A percentile compares a stretch with the other conserved stretches of the same genome.
phyloP scores from a whole-genome alignment of 495 filamentous ascomycete species.

The Podospora tetraspora region DNA sequence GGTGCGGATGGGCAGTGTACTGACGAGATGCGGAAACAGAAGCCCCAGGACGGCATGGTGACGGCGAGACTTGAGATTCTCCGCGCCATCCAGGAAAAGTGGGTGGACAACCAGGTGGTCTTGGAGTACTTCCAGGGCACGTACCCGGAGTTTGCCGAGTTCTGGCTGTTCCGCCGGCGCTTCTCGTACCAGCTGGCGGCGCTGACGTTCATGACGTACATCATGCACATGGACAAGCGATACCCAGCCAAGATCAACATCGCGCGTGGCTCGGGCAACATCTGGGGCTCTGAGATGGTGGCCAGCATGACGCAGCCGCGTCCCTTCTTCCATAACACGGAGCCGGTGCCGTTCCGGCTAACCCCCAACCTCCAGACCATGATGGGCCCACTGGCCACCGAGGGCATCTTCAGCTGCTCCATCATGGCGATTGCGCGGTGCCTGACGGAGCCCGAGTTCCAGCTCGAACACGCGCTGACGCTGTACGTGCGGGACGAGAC shows the following conservation, averaged over 20 bases:
- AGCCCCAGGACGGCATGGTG: slow-evolving; percentile 59
- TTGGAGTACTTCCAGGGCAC: slow-evolving; percentile 86
- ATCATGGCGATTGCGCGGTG: slow-evolving; percentile 95
- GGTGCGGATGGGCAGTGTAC: not conserved
- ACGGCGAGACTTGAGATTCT: slow-evolving; percentile 76
- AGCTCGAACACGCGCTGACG: slow-evolving; percentile 85
- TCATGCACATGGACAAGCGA: slow-evolving; percentile 89
- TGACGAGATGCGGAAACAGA: slow-evolving; percentile 41
- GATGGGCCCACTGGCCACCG: slow-evolving; percentile 90
- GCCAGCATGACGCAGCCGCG: slow-evolving; percentile 72
- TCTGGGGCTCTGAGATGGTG: slow-evolving; percentile 94
- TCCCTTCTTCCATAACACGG: slow-evolving; percentile 87
- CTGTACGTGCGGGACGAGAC: slow-evolving; percentile 97
- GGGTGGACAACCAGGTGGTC: slow-evolving; percentile 72
- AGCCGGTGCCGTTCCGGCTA: slow-evolving; percentile 92
- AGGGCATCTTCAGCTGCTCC: slow-evolving; percentile 87
- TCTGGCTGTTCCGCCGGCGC: slow-evolving; percentile 95
- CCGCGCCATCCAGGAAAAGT: slow-evolving; percentile 84
- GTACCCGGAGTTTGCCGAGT: slow-evolving; percentile 85
- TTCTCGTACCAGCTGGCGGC: slow-evolving; percentile 96
- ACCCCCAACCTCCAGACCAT: slow-evolving; percentile 93
- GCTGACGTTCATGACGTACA: slow-evolving; percentile 97
- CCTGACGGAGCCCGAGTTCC: slow-evolving; percentile 84
- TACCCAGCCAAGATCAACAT: slow-evolving; percentile 94
- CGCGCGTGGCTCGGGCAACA: slow-evolving; percentile 79